phyloP scores from a whole-genome alignment of 148 eudicot species.

The Hydrangea macrophylla region DNA sequence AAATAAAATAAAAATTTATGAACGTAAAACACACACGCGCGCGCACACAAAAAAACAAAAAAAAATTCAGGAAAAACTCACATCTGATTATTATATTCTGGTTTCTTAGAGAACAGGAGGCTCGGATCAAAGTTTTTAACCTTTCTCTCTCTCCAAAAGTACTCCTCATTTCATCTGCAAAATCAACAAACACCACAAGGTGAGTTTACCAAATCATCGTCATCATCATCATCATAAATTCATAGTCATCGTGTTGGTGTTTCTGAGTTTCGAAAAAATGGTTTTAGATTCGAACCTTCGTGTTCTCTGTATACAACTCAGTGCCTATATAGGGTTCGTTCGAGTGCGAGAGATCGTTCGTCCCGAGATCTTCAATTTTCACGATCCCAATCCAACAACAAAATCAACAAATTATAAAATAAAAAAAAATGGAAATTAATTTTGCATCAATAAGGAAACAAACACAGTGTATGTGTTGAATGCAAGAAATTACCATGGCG shows the following conservation, averaged over 20 bases:
- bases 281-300: conserved; percentile 1
- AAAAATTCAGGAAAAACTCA: not conserved
- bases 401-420: no score
- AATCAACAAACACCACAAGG: conserved; percentile 5
- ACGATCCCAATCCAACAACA: conserved; percentile 48
- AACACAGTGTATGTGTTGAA: no score
- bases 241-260: not conserved
- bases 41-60: no score
- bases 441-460: not conserved
- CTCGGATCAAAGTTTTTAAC: not conserved
- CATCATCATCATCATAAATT: no score
- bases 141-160: not conserved
- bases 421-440: not conserved
- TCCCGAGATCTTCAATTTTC: conserved; percentile 56
- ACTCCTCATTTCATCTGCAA: conserved; percentile 18
- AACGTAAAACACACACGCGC: not conserved
- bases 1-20: not conserved
- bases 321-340: conserved; percentile 19
- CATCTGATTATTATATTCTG: not conserved
- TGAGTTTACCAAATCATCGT: conserved; percentile 4
- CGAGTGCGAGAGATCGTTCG: conserved; percentile 25
- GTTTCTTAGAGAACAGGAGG: not conserved
- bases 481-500: not conserved
- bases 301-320: not conserved
- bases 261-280: not conserved